These are phyloP conservation scores for Marasmius tenuissimus DNA, from an alignment of 1,284 basidiomycete genomes.

Conservation along the genomic window DNA sequence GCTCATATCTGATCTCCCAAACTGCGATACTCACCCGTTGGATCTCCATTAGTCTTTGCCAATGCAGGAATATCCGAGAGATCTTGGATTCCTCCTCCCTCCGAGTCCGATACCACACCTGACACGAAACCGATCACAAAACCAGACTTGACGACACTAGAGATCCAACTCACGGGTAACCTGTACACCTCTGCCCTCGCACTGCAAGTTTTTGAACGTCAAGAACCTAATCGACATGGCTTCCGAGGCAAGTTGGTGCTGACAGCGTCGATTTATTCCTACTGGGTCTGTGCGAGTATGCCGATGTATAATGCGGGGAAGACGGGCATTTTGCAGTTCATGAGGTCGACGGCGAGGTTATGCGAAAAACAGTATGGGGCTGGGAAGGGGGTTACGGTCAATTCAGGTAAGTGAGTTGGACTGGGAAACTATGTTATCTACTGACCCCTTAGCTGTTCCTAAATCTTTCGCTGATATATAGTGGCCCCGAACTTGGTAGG, in stretches of 20 bases:
- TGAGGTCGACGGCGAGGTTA: slow-evolving; percentile 16
- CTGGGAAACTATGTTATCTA: background rate
- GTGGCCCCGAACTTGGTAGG: slow-evolving; percentile 19
- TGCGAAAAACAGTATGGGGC: slow-evolving; percentile 3
- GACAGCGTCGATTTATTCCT: slow-evolving; percentile 17
- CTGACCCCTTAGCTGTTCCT: background rate
- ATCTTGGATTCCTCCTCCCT: slow-evolving; percentile 18
- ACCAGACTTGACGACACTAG: slow-evolving; percentile 11
- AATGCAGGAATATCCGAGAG: slow-evolving; percentile 20
- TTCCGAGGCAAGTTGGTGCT: slow-evolving; percentile 21
- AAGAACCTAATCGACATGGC: slow-evolving; percentile 16
- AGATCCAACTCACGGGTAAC: slow-evolving; percentile 19
- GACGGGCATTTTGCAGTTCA: slow-evolving; percentile 18
- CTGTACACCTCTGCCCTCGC: slow-evolving; percentile 21
- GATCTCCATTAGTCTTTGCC: slow-evolving; percentile 22
- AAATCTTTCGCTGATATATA: background rate
- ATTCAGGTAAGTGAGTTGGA: slow-evolving; percentile 11
- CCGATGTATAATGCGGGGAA: slow-evolving; percentile 20
- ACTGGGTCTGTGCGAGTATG: slow-evolving; percentile 13
- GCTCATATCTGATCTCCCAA: background rate
- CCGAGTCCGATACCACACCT: slow-evolving; percentile 13
- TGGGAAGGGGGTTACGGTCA: slow-evolving; percentile 17
- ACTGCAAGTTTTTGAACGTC: slow-evolving; percentile 21
- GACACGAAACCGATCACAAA: slow-evolving; percentile 15
- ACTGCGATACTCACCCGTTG: background rate